Evolutionary conservation across 306 rosid species (phyloP), one percentile per base, ranked within the genome.

Genomic region (Oemleria cerasiformis): DNA sequence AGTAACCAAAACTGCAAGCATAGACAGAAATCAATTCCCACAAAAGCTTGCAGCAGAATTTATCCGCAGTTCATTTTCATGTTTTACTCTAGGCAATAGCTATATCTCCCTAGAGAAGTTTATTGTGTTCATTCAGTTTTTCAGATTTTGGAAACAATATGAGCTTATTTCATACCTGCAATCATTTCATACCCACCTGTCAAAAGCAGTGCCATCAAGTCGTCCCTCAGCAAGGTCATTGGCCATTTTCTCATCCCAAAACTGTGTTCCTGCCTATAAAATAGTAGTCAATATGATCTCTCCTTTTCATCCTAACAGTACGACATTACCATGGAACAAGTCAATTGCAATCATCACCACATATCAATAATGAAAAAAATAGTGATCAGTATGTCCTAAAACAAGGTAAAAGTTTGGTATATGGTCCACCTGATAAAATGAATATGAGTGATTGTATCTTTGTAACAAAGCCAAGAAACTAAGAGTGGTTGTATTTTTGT

Each of bases 241-340:
- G 71, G 97, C 93, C 90, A 94, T 83, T 85, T 91, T 89, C 82
- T 91, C 97, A 54, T 94, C 97, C 98, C 98, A 94, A 89, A 94
- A 94, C 67, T 91, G 97, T 71, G 97, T 94, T 81, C 98, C 98
- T 54, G 98, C 98, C 98, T 91, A 63, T 45, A 78, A 82, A 79
- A 51, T 23, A 43, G 16, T 17, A 59, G 25, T 23, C 43, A 19
- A 36, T 13, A 48, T 36, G 4, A 85, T 44, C 38, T 61, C 67
- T 73, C 68, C 75, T 64, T 81, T 67, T 70, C 48, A 59, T 58
- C 30, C 57, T 63, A 21, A 64, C 42, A 62, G 21, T 19, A 41
- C 38, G 48, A 48, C 36, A 75, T 36, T 38, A 39, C 17, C 20
- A 48, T 39, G 23, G 58, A 13, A 58, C 41, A 58, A 58, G 41